Conservation (phyloP, 2,329 filamentous ascomycete species). For the Drechmeria coniospora region DNA sequence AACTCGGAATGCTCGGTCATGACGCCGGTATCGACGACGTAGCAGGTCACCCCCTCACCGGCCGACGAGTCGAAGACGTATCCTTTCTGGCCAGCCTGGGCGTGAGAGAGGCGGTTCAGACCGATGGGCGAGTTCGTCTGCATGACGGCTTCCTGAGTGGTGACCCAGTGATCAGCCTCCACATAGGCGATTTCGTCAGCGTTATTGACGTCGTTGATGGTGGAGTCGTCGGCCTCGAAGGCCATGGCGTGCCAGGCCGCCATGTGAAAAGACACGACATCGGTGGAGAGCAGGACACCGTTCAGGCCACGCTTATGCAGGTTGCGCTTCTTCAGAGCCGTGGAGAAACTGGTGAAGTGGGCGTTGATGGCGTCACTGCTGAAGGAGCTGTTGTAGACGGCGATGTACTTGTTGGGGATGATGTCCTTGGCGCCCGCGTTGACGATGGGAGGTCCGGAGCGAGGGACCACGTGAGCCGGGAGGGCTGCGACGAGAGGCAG, state of each 20-base stretch:
- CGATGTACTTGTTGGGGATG: constrained; percentile 45
- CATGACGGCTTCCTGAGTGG: constrained; percentile 24
- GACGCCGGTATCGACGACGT: constrained; percentile 53
- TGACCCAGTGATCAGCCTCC: constrained; percentile 36
- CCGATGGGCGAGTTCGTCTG: constrained; percentile 39
- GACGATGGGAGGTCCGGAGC: constrained; percentile 24
- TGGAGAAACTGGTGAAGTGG: constrained; percentile 32
- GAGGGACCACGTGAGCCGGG: constrained; percentile 8
- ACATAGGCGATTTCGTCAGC: constrained; percentile 35
- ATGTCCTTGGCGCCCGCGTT: constrained; percentile 32
- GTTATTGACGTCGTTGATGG: constrained; percentile 32
- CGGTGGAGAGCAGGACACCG: constrained; percentile 32
- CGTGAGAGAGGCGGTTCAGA: constrained; percentile 36
- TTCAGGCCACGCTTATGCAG: constrained; percentile 32
- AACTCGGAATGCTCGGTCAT: constrained; percentile 38
- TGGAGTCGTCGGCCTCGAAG: constrained; percentile 33
- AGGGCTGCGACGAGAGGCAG: constrained; percentile 12
- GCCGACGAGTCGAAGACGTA: constrained; percentile 35
- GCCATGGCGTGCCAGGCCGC: constrained; percentile 36
- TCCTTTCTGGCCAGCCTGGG: constrained; percentile 13
- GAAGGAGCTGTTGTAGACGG: constrained; percentile 45
- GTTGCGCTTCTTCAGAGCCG: constrained; percentile 40
- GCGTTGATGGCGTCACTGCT: constrained; percentile 30
- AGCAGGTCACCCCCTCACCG: constrained; percentile 42
- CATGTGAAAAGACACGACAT: constrained; percentile 31